Conservation (phyloP, 345 rosid genomes). For the Odontarrhena argentea region DNA sequence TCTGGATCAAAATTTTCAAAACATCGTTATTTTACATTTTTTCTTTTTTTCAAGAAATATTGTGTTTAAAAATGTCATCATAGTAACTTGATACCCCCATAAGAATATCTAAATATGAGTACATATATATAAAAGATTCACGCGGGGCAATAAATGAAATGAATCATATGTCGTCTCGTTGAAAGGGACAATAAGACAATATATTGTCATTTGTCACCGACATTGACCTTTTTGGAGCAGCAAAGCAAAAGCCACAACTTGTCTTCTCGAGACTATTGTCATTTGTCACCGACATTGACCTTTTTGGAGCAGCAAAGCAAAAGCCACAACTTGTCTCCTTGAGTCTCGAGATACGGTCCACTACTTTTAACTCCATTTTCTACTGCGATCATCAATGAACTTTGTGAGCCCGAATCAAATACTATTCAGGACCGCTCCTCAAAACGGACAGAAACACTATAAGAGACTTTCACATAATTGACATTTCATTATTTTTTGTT, state of each 20-base stretch:
- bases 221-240: constrained; percentile 30
- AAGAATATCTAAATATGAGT: constrained; percentile 1
- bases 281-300: constrained; percentile 35
- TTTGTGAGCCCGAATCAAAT: too few species aligned
- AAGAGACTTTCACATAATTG: too few species aligned
- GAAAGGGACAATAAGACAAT: constrained; percentile 29
- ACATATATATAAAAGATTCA: constrained; percentile 12
- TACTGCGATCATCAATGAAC: too few species aligned
- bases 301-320: constrained; percentile 30
- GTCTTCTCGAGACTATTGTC: constrained; percentile 22
- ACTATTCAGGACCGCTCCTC: too few species aligned
- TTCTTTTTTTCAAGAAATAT: neutral
- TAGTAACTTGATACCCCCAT: constrained; percentile 11
- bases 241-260: constrained; percentile 36
- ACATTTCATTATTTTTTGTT: too few species aligned
- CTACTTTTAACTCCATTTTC: constrained; percentile 3
- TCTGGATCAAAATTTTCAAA: neutral
- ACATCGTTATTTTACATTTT: neutral
- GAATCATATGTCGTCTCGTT: constrained; percentile 25
- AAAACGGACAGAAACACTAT: too few species aligned
- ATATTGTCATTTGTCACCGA: constrained; percentile 22
- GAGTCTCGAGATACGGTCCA: constrained; percentile 5
- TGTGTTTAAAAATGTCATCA: constrained; percentile 5
- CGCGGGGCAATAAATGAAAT: constrained; percentile 6
- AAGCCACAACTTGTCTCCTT: constrained; percentile 34